Conservation (phyloP, 768 basidiomycete species). For the Lactarius sp. region DNA sequence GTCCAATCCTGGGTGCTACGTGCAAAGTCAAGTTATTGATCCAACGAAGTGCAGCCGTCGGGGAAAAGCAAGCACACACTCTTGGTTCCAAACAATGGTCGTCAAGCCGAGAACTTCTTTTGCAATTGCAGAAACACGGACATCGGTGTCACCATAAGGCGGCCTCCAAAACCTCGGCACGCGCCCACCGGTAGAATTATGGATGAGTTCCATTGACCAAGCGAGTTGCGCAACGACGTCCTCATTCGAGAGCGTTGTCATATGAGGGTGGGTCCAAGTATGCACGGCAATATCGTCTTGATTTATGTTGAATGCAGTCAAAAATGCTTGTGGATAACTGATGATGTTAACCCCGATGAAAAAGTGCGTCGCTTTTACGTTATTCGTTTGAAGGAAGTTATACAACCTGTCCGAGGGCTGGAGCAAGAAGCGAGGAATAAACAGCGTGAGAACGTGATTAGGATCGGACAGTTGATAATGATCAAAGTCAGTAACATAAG, state of each 20-base stretch:
- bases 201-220: constrained; percentile 52
- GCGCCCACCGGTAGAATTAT: constrained; percentile 42
- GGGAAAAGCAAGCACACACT: constrained; percentile 25
- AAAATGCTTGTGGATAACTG: constrained; percentile 50
- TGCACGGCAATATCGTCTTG: constrained; percentile 38
- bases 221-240: constrained; percentile 45
- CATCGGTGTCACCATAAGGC: constrained; percentile 39
- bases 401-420: constrained; percentile 44
- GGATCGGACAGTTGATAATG: background rate
- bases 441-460: constrained; percentile 9
- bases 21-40: background rate
- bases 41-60: background rate
- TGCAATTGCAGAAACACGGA: constrained; percentile 45
- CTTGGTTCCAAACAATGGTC: constrained; percentile 43
- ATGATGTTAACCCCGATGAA: constrained; percentile 82
- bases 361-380: constrained; percentile 77
- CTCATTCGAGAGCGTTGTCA: constrained; percentile 45
- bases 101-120: constrained; percentile 43
- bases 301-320: constrained; percentile 42
- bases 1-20: constrained; percentile 78
- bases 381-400: constrained; percentile 60
- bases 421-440: background rate
- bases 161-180: constrained; percentile 42
- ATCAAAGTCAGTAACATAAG: background rate
- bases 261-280: constrained; percentile 45